Evolutionary conservation across 2,329 filamentous ascomycete species (phyloP).

Genomic region (Erysiphe pulchra): DNA sequence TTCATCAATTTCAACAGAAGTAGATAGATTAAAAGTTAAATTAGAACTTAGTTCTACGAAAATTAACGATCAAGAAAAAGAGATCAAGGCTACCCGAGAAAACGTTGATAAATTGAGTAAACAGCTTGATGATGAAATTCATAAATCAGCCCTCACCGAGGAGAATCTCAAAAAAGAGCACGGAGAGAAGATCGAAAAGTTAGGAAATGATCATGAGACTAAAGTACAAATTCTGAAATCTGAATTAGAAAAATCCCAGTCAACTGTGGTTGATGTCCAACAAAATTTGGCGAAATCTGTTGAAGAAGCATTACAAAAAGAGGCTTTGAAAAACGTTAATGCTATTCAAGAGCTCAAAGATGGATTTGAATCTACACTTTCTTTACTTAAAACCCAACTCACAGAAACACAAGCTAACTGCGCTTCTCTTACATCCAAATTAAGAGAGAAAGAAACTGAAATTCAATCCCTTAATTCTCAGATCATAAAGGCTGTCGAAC

Average conservation of each 20-base stretch:
- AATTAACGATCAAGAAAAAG: constrained; percentile 28
- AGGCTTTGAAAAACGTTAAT: constrained; percentile 17
- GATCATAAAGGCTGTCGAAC: constrained; percentile 15
- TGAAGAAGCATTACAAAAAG: constrained; percentile 11
- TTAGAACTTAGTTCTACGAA: constrained; percentile 30
- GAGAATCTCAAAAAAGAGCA: constrained; percentile 19
- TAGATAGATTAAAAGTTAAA: constrained; percentile 33
- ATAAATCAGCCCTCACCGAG: constrained; percentile 15
- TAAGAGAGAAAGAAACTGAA: constrained; percentile 14
- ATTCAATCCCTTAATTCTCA: constrained; percentile 14
- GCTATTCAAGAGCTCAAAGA: constrained; percentile 16
- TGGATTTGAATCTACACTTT: constrained; percentile 13
- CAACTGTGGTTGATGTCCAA: constrained; percentile 5
- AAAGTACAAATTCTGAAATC: constrained; percentile 9
- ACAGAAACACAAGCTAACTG: constrained; percentile 22
- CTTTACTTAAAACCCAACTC: constrained; percentile 16
- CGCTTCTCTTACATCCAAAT: constrained; percentile 10
- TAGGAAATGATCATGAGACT: constrained; percentile 8
- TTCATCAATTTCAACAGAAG: constrained; percentile 21
- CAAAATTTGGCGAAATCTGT: constrained; percentile 10
- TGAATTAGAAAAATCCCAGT: constrained; percentile 10
- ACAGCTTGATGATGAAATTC: constrained; percentile 20
- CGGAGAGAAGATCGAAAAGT: constrained; percentile 20
- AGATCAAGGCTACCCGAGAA: constrained; percentile 28
- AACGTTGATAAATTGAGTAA: constrained; percentile 28